Evolutionary conservation across 1,139 yeast genomes (phyloP).

Genomic region (Dujonia santamariae): DNA sequence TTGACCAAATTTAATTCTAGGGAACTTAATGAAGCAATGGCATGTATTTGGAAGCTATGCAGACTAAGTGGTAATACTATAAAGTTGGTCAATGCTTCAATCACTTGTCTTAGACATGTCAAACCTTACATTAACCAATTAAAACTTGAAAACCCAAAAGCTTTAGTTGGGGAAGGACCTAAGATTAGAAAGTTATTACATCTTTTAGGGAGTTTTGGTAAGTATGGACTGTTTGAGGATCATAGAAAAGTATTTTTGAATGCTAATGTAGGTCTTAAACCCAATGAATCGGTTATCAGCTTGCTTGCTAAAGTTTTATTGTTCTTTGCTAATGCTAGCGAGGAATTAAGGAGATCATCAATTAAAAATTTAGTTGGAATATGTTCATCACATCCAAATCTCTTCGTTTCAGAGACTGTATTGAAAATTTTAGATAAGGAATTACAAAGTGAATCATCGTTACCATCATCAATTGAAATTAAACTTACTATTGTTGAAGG

Average conservation of each 20-base stretch:
- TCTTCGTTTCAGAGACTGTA: slow-evolving; percentile 56
- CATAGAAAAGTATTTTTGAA: slow-evolving; percentile 38
- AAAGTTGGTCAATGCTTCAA: slow-evolving; percentile 57
- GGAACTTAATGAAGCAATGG: slow-evolving; percentile 69
- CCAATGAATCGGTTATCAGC: slow-evolving; percentile 53
- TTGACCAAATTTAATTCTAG: slow-evolving; percentile 56
- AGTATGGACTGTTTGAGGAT: slow-evolving; percentile 57
- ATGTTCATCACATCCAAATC: slow-evolving; percentile 58
- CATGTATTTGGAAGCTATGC: slow-evolving; percentile 59
- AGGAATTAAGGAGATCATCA: slow-evolving; percentile 11
- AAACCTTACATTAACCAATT: slow-evolving; percentile 31
- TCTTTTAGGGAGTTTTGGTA: slow-evolving; percentile 67
- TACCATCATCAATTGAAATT: slow-evolving; percentile 17
- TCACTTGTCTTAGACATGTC: slow-evolving; percentile 53
- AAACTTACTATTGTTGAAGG: slow-evolving; percentile 53
- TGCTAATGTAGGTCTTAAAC: slow-evolving; percentile 40
- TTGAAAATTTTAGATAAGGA: slow-evolving; percentile 52
- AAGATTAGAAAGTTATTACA: slow-evolving; percentile 57
- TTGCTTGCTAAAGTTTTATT: slow-evolving; percentile 55
- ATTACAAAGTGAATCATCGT: slow-evolving; percentile 30
- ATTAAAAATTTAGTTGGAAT: slow-evolving; percentile 53
- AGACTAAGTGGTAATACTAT: slow-evolving; percentile 40
- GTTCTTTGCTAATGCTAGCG: slow-evolving; percentile 39
- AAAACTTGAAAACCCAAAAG: slow-evolving; percentile 16
- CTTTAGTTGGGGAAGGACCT: slow-evolving; percentile 27